Evolutionary conservation across 352 stramenopile species (phyloP), one percentile per base, ranked within the genome.

Genomic region (Globisporangium emineosum): DNA sequence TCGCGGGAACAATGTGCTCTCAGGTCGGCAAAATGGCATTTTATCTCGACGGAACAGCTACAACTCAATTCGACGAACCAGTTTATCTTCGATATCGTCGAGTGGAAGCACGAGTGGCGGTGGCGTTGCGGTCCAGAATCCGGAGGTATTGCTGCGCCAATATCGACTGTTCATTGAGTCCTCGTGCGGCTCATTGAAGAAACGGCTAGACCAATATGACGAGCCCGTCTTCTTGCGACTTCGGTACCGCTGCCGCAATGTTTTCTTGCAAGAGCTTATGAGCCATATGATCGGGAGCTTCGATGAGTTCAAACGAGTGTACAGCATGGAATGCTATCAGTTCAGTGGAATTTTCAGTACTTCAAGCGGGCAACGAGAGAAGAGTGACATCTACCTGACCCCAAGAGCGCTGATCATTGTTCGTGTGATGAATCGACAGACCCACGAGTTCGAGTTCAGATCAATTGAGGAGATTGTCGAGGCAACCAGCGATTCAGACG

Each of bases 261-360:
- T 78, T 27, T 94, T 94, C 47, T 68, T 94, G 54, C 85, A 94
- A 72, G 85, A 94, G 57, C 65, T 94, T 2, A 90, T 94, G 79
- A 92, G 80, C 57, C 83, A 92, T 65, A 77, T 92, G 49, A 67
- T 78, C 23, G 83, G 83, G 10, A 90, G 76, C 57, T 88, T 94
- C 61, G 83, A 94, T 2, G 83, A 92, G 33, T 88, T 91, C 37
- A 88, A 90, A 66, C 78, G 81, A 5, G 72, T 85, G 0, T 94
- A 89, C 45, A 73, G 60, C 27, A 78, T 92, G 27, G 78, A 91
- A 23, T 90, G 79, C 58, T 78, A 72, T 52, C 81, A 91, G 53
- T 94, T 91, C 57, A 90, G 69, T 56, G 85, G 85, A 0, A 92
- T 90, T 32, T 71, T 94, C 5, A 82, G 85, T 29, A 88, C 83